Conservation (phyloP, 768 basidiomycete species). For the Sarcodon aspratus region DNA sequence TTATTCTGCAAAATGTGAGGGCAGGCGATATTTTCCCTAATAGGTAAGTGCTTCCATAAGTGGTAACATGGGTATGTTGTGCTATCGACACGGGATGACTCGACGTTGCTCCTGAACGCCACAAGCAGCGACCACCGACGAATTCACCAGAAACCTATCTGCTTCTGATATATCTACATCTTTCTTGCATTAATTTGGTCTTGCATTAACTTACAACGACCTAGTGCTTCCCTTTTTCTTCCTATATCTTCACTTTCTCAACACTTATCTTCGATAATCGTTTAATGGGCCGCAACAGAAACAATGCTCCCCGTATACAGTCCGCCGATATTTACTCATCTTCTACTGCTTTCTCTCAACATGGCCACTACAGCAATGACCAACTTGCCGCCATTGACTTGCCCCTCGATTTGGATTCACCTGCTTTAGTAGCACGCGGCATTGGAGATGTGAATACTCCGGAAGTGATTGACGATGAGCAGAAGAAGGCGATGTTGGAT, state of each 20-base stretch:
- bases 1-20: too few species aligned
- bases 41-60: not conserved
- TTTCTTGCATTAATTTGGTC: not conserved
- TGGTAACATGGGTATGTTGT: not conserved
- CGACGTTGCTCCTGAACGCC: not conserved
- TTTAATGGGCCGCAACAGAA: not conserved
- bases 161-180: not conserved
- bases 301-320: not conserved
- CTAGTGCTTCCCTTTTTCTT: not conserved
- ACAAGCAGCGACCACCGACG: not conserved
- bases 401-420: not conserved
- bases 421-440: not conserved
- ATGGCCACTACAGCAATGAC: too few species aligned
- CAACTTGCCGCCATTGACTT: not conserved
- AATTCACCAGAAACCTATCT: not conserved
- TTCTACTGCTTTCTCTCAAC: not conserved
- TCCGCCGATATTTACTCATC: not conserved
- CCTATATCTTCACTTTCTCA: not conserved
- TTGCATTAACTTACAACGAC: not conserved
- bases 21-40: too few species aligned
- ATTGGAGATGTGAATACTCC: not conserved
- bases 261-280: not conserved
- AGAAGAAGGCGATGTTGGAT: not conserved
- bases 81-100: not conserved
- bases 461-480: not conserved